Percentiles rank a stretch among this genome's conserved stretches.
Evolutionary conservation across 441 rosid genomes (phyloP).

Genomic region (Capsella rubella): DNA sequence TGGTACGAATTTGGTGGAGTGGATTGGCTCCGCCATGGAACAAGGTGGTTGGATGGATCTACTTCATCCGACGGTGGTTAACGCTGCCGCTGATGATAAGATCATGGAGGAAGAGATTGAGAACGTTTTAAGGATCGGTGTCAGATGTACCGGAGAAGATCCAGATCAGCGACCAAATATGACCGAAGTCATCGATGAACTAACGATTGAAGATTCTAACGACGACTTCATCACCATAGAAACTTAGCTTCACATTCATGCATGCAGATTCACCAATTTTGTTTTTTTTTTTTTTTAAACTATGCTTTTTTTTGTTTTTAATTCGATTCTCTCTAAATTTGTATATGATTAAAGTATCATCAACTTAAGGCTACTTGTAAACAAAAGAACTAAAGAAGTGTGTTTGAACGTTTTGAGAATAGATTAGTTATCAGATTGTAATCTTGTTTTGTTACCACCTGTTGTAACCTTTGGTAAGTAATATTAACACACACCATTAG

Average conservation of each 20-base stretch:
- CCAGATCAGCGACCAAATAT: conserved; percentile 55
- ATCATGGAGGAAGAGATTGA: conserved; percentile 48
- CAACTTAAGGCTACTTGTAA: conserved; percentile 1
- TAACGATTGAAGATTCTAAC: conserved; percentile 35
- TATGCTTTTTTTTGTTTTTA: neutral
- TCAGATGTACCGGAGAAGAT: conserved; percentile 56
- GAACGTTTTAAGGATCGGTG: conserved; percentile 60
- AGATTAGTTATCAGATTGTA: conserved; percentile 11
- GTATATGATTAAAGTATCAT: conserved; percentile 6
- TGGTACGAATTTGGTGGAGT: conserved; percentile 61
- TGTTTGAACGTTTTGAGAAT: conserved; percentile 6
- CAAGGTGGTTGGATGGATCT: conserved; percentile 55
- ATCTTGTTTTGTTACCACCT: neutral
- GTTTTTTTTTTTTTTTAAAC: neutral
- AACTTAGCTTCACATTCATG: conserved; percentile 32
- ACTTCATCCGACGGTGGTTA: conserved; percentile 69
- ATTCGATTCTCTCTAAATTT: neutral
- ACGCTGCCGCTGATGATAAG: conserved; percentile 32
- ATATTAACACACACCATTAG: neutral
- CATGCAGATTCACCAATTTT: conserved; percentile 15
- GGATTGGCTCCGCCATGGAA: conserved; percentile 54
- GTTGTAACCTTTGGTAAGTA: conserved; percentile 13
- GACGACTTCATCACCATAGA: conserved; percentile 45
- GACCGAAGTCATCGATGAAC: conserved; percentile 48
- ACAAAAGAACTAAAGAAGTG: neutral